These are phyloP conservation scores for Parastagonospora avenae DNA, from an alignment of 2,329 filamentous ascomycete species.

Conservation along the genomic window DNA sequence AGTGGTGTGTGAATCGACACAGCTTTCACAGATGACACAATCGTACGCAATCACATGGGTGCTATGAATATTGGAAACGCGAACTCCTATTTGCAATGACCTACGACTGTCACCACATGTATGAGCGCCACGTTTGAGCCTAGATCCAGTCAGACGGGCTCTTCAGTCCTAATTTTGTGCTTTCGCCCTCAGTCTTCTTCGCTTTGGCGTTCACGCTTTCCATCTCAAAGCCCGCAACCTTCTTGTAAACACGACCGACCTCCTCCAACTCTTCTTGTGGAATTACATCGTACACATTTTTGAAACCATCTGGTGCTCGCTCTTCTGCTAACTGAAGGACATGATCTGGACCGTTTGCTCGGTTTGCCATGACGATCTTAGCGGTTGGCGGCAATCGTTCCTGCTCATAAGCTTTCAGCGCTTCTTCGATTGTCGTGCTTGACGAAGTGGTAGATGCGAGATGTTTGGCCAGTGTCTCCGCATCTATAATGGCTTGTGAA, in stretches of 20 bases:
- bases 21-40: no score
- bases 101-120: no score
- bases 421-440: constrained; percentile 27
- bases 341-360: constrained; percentile 54
- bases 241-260: constrained; percentile 46
- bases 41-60: no score
- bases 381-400: constrained; percentile 50
- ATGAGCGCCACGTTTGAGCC: background rate
- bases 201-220: constrained; percentile 52
- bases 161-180: constrained; percentile 16
- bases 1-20: no score
- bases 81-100: no score
- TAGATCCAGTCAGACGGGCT: constrained; percentile 28
- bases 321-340: constrained; percentile 54
- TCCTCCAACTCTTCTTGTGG: constrained; percentile 48
- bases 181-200: constrained; percentile 38
- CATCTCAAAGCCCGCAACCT: constrained; percentile 54
- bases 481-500: constrained; percentile 53
- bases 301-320: constrained; percentile 47
- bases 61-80: no score
- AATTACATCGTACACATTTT: constrained; percentile 50
- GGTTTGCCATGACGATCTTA: constrained; percentile 55
- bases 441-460: constrained; percentile 31
- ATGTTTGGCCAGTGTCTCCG: constrained; percentile 46
- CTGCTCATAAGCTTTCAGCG: constrained; percentile 48